phyloP scores from a whole-genome alignment of 257 asterid genomes.

The Jacaranda mimosifolia region DNA sequence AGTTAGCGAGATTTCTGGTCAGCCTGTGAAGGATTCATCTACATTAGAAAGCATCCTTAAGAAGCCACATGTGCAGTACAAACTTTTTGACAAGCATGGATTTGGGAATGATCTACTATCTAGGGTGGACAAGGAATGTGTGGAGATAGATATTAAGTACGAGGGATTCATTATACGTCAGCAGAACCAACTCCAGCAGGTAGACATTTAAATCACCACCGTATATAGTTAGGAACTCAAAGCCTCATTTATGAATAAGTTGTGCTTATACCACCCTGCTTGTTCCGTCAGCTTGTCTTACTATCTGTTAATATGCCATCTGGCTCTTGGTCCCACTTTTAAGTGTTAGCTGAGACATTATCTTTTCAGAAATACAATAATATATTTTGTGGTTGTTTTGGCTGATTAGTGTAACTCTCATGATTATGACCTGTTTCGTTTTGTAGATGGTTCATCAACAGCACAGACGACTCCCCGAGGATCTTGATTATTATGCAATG shows the following conservation, averaged over 20 bases:
- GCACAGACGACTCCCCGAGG: constrained; percentile 78
- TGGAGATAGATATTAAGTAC: constrained; percentile 92
- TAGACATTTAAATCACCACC: constrained; percentile 35
- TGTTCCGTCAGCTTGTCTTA: not conserved
- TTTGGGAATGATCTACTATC: constrained; percentile 79
- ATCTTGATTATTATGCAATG: constrained; percentile 83
- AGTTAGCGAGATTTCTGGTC: constrained; percentile 68
- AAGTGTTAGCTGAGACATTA: not conserved
- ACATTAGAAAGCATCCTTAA: constrained; percentile 92
- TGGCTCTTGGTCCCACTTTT: not conserved
- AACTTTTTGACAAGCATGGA: constrained; percentile 88
- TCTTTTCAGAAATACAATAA: not conserved
- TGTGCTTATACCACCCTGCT: constrained; percentile 9
- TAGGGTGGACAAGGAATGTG: constrained; percentile 83
- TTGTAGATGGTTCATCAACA: constrained; percentile 87
- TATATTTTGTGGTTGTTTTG: not conserved
- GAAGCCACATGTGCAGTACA: constrained; percentile 90
- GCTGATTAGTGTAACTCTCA: constrained; percentile 8
- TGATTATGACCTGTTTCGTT: constrained; percentile 39
- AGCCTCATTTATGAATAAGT: not conserved
- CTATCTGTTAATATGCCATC: not conserved
- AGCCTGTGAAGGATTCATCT: constrained; percentile 85
- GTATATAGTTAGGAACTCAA: not conserved
- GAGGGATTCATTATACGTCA: constrained; percentile 96
- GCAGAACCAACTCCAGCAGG: constrained; percentile 93